Percentiles rank a stretch among this genome's conserved stretches.
phyloP scores from a whole-genome alignment of 1,284 basidiomycete genomes.

The Rhodotorula sp. region DNA sequence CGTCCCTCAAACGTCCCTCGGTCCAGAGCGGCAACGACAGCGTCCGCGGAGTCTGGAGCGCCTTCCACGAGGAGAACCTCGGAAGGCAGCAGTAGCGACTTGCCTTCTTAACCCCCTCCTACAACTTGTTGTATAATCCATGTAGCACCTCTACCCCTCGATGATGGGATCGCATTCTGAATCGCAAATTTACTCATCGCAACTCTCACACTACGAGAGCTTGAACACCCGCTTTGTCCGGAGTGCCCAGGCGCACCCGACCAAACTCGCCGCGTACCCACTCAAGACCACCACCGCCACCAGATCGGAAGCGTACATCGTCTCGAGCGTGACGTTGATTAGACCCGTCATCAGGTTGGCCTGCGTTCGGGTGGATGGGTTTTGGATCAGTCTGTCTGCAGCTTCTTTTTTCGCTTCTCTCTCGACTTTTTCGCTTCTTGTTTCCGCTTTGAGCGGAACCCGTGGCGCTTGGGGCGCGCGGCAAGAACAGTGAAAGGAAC shows the following conservation, averaged over 20 bases:
- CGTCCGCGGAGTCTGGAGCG: slow-evolving; percentile 71
- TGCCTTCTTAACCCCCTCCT: background rate
- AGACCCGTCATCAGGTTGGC: slow-evolving; percentile 84
- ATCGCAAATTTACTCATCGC: no score
- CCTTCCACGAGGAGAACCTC: slow-evolving; percentile 36
- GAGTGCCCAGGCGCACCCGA: slow-evolving; percentile 61
- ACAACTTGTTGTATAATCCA: no score
- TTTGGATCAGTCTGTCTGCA: background rate
- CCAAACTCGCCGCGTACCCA: slow-evolving; percentile 63
- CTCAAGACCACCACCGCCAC: slow-evolving; percentile 65
- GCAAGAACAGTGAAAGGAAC: no score
- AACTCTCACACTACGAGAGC: no score
- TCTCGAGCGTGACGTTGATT: slow-evolving; percentile 74
- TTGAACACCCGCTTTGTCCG: slow-evolving; percentile 42
- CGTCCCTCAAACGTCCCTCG: slow-evolving; percentile 61
- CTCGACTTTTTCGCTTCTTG: background rate
- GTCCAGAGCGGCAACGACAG: slow-evolving; percentile 75
- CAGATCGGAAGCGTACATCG: slow-evolving; percentile 69
- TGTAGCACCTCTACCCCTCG: background rate
- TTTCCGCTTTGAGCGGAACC: background rate
- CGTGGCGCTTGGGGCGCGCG: background rate
- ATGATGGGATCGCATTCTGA: no score
- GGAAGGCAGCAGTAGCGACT: background rate
- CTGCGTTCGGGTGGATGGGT: slow-evolving; percentile 50
- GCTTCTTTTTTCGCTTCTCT: background rate